These are phyloP conservation scores for Gaillardinia entomophila DNA, from an alignment of 805 yeast genomes.

Conservation along the genomic window DNA sequence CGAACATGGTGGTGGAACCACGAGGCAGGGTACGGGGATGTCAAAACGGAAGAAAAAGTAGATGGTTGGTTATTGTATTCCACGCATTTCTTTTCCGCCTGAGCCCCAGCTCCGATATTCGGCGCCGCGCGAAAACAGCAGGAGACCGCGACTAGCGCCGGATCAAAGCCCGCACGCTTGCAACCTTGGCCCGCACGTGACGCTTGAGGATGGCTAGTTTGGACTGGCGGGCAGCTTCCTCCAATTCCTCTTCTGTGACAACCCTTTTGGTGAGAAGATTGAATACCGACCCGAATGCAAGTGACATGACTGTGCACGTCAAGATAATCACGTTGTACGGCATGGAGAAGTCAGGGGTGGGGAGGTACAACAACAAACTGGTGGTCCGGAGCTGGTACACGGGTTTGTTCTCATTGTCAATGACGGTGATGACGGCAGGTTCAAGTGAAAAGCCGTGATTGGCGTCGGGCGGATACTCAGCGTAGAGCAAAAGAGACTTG, in stretches of 20 bases:
- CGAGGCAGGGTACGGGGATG: no score
- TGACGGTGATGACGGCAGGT: constrained; percentile 73
- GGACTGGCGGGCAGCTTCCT: constrained; percentile 14
- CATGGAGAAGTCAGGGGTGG: constrained; percentile 98
- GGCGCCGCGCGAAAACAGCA: constrained; percentile 3
- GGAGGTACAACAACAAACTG: constrained; percentile 77
- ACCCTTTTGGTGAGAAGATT: constrained; percentile 71
- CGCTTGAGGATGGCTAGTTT: constrained; percentile 1
- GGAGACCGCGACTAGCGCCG: constrained; percentile 3
- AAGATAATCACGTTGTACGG: constrained; percentile 95
- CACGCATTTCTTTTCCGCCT: no score
- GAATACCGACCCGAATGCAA: constrained; percentile 82
- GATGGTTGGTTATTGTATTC: no score
- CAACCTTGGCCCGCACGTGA: neutral
- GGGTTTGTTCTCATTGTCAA: constrained; percentile 18
- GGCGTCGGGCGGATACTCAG: constrained; percentile 99
- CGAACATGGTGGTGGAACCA: constrained; percentile 11
- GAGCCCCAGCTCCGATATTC: constrained; percentile 2
- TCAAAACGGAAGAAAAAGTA: no score
- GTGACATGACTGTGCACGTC: constrained; percentile 88
- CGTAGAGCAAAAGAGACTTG: constrained; percentile 73
- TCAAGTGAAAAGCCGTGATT: constrained; percentile 95
- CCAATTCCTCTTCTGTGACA: constrained; percentile 70
- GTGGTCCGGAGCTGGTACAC: constrained; percentile 67
- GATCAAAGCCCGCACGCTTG: no score